Evolutionary conservation across 805 yeast species (phyloP), one percentile per base, ranked within the genome.

Genomic region (Teunomyces atbi): DNA sequence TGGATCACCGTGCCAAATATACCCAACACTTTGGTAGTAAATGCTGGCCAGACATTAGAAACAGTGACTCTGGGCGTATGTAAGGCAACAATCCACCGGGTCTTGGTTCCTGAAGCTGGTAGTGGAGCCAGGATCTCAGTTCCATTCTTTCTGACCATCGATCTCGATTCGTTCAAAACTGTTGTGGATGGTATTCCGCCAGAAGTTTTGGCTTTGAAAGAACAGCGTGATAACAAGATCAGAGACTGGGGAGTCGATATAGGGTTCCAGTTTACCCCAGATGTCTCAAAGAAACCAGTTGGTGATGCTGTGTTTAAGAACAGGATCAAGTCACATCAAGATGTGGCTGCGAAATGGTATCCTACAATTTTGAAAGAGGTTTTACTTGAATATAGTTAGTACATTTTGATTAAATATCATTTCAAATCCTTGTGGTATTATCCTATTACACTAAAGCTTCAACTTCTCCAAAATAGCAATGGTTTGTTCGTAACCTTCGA

Each of bases 401-500:
- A 18, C 20, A 18, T 18, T 4, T 20, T 16, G 39, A 18, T 21
- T 21, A 21, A 21, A 21, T 15, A 16, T n/a, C 21, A 34, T 16
- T 34, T 34, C n/a, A n/a, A 19, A 18, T 36, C 27, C 12, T 23
- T 21, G 18, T 29, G 4, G 10, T 18, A 29, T 30, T 41, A 49
- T 37, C 37, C 41, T 37, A 21, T 42, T 19, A 29, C 7, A 40
- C 45, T 64, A 71, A 41, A 71, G 65, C 72, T 86, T 86, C 65
- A 90, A 78, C 63, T 82, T 83, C 71, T 90, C 88, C 66, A 92
- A 83, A 64, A 89, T 86, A 30, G 78, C 80, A 64, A 94, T 86
- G 48, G 97, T 90, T 46, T 89, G 84, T 62, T 88, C 83, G 59
- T 89, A 79, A 56, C 96, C 95, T 61, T 88, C 94, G 53, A 91